Percentiles rank a stretch among this genome's conserved stretches.
These are phyloP conservation scores for Cantharellus cinnabarinus DNA, from an alignment of 768 basidiomycete species.

Conservation along the genomic window DNA sequence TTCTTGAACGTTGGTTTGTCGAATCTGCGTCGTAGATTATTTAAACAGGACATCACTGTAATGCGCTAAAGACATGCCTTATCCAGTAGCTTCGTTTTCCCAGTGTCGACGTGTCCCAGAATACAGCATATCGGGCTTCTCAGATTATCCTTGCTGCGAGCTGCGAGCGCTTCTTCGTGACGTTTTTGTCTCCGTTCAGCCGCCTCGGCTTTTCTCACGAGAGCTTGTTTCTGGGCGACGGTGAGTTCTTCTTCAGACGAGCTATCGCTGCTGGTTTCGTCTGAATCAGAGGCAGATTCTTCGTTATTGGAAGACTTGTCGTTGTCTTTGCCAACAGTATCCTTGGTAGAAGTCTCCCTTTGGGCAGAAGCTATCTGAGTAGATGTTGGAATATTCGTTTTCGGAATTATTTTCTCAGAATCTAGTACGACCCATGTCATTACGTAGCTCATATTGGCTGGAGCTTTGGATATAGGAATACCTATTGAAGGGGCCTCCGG, in stretches of 20 bases:
- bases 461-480: not conserved
- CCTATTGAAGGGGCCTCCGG: constrained; percentile 14
- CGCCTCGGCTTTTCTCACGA: constrained; percentile 66
- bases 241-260: constrained; percentile 28
- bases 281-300: constrained; percentile 17
- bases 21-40: constrained; percentile 38
- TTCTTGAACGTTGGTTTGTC: constrained; percentile 98
- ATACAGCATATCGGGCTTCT: constrained; percentile 98
- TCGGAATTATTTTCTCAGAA: constrained; percentile 14
- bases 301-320: constrained; percentile 23
- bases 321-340: constrained; percentile 27
- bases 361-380: constrained; percentile 11
- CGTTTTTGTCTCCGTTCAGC: constrained; percentile 57
- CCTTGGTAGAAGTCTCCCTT: constrained; percentile 21
- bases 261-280: constrained; percentile 20
- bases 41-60: not conserved
- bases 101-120: constrained; percentile 96
- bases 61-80: constrained; percentile 34
- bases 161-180: constrained; percentile 69
- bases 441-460: too few relatives aligned
- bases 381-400: constrained; percentile 4
- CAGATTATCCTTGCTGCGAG: constrained; percentile 70
- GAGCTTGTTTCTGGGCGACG: constrained; percentile 40
- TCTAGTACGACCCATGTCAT: constrained; percentile 6
- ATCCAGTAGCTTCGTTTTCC: constrained; percentile 93